Evolutionary conservation across 192 early-diverging fungal species (phyloP), one percentile per base, ranked within the genome.

Genomic region (Coemansia sp.): DNA sequence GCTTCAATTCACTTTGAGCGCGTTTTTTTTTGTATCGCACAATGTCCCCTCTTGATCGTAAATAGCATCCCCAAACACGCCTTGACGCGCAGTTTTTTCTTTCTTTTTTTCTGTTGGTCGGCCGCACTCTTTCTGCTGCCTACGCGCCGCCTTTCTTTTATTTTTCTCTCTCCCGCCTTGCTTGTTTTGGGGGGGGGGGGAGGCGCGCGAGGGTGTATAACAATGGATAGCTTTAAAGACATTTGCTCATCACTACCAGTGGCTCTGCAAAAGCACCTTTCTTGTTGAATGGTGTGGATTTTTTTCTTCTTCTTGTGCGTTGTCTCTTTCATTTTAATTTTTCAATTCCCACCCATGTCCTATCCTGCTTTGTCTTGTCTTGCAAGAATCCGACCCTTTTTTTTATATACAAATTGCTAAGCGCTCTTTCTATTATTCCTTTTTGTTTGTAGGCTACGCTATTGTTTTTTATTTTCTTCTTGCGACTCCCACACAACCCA

Each of bases 51-150:
- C 30, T 21, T 60, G 55, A 58, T 58, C 55, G 28, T 16, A 58
- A 33, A 7, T 16, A 55, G 28, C 28, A 16, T 2, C 55, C 28
- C 55, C 30, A 58, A 58, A 16, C 55, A 33, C 55, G 55, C 26
- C 28, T 58, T 30, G 55, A 35, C 55, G 55, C 55, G 55, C 55
- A 58, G 55, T 30, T 33, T 58, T n/a, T 32, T 30, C 17, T 58
- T n/a, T 30, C n/a, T 58, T n/a, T 32, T 30, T 33, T 58, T n/a
- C 55, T 58, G 55, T 23, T 58, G 55, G 32, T 58, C 32, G 55
- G 55, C 30, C 55, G 55, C 55, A 58, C 55, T 58, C 55, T 60
- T 35, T 49, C 59, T 55, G 49, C 46, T 59, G 46, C 60, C 49
- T 70, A 33, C 32, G 5, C 42, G 38, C 57, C 42, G 33, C 30